A percentile compares a stretch with the other conserved stretches of the same genome.
phyloP scores from a whole-genome alignment of 2,329 filamentous ascomycete genomes.

The Nemania diffusa region DNA sequence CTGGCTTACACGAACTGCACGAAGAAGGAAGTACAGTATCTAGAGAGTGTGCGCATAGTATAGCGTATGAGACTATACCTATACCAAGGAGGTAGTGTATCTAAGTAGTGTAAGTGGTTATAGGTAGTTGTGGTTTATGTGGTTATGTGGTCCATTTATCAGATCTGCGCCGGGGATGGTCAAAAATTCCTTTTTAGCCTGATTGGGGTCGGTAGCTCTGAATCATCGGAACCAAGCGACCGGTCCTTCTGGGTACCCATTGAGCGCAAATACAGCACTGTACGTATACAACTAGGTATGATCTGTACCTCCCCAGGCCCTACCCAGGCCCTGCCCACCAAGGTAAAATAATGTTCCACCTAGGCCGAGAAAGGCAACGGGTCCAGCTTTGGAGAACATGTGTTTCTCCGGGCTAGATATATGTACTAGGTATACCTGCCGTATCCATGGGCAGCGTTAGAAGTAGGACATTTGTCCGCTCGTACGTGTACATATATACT shows the following conservation, averaged over 20 bases:
- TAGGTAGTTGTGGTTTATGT: too few species aligned
- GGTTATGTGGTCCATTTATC: slow-evolving; percentile 23
- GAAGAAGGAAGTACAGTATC: too few species aligned
- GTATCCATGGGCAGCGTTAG: too few species aligned
- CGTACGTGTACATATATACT: neutral
- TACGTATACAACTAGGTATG: too few species aligned
- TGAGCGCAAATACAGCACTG: neutral
- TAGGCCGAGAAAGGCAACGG: slow-evolving; percentile 9
- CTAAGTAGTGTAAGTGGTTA: too few species aligned
- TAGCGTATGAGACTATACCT: too few species aligned
- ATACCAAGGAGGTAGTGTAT: too few species aligned
- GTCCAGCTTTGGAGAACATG: slow-evolving; percentile 5
- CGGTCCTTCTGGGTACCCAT: slow-evolving; percentile 17
- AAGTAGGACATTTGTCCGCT: too few species aligned
- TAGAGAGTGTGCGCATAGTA: too few species aligned
- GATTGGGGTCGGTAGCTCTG: slow-evolving; percentile 36
- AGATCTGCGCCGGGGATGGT: slow-evolving; percentile 42
- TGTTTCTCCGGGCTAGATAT: neutral
- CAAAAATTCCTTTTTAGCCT: slow-evolving; percentile 43
- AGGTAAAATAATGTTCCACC: neutral
- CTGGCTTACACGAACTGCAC: slow-evolving; percentile 8
- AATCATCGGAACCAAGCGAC: slow-evolving; percentile 35
- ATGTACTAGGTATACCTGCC: too few species aligned
- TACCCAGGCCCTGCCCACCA: too few species aligned
- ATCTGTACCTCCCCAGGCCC: too few species aligned